phyloP scores from a whole-genome alignment of 257 asterid genomes.

The Solanum etuberosum region DNA sequence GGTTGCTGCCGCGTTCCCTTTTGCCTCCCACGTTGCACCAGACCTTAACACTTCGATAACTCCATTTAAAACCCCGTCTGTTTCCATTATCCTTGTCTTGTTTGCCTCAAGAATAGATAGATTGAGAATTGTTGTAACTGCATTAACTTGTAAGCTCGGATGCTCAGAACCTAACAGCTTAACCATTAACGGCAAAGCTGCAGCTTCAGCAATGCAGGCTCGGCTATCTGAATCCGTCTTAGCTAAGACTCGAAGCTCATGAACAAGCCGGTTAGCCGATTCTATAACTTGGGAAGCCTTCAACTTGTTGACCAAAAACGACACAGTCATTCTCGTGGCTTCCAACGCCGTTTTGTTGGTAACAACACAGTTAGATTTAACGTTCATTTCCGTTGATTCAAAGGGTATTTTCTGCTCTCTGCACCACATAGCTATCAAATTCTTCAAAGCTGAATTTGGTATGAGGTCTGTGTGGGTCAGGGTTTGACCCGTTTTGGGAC shows the following conservation, averaged over 20 bases:
- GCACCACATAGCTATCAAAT: slow-evolving; percentile 75
- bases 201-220: slow-evolving; percentile 69
- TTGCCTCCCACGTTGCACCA: slow-evolving; percentile 88
- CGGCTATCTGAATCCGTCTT: slow-evolving; percentile 78
- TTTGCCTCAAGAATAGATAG: slow-evolving; percentile 75
- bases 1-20: slow-evolving; percentile 90
- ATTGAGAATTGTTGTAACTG: slow-evolving; percentile 75
- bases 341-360: slow-evolving; percentile 64
- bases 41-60: slow-evolving; percentile 64
- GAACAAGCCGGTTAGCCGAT: slow-evolving; percentile 46
- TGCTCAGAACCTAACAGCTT: slow-evolving; percentile 49
- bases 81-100: slow-evolving; percentile 62
- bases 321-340: slow-evolving; percentile 71
- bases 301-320: slow-evolving; percentile 49
- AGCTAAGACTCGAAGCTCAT: slow-evolving; percentile 68
- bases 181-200: slow-evolving; percentile 53
- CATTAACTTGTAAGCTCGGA: slow-evolving; percentile 65
- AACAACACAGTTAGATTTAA: slow-evolving; percentile 17
- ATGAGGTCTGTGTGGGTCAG: slow-evolving; percentile 51
- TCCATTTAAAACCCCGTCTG: slow-evolving; percentile 62
- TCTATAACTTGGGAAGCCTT: slow-evolving; percentile 41
- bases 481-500: slow-evolving; percentile 80
- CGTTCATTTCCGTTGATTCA: slow-evolving; percentile 32
- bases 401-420: slow-evolving; percentile 69
- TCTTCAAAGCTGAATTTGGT: slow-evolving; percentile 55